Evolutionary conservation across 192 early-diverging fungal genomes (phyloP).

Genomic region (Coemansia sp.): DNA sequence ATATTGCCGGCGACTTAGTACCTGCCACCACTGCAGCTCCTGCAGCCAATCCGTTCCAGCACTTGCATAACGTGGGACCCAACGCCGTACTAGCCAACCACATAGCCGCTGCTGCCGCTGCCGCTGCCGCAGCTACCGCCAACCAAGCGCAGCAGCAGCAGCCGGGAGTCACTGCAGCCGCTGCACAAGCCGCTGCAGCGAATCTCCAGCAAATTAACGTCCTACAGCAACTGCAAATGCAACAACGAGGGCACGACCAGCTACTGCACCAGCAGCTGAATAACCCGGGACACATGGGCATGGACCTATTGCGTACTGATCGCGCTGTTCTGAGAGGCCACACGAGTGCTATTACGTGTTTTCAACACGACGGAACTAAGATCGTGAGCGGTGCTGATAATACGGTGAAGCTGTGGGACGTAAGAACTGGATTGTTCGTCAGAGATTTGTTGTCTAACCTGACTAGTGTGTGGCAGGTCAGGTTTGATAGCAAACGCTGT

Average conservation of each 20-base stretch:
- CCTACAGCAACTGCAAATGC: constrained; percentile 48
- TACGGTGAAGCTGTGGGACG: constrained; percentile 96
- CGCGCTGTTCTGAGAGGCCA: constrained; percentile 66
- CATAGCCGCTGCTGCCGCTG: constrained; percentile 21
- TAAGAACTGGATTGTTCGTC: constrained; percentile 79
- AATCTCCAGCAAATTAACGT: constrained; percentile 47
- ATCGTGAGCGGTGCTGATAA: constrained; percentile 94
- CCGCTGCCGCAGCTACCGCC: constrained; percentile 25
- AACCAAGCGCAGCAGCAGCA: constrained; percentile 39
- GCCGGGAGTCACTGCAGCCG: constrained; percentile 16
- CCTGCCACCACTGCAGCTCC: constrained; percentile 1
- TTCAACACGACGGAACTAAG: constrained; percentile 93
- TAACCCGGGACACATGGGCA: neutral
- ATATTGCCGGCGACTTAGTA: constrained; percentile 37
- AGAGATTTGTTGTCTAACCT: constrained; percentile 83
- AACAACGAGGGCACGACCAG: constrained; percentile 54
- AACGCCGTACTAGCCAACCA: constrained; percentile 26
- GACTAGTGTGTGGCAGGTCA: constrained; percentile 90
- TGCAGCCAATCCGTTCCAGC: neutral
- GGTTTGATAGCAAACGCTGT: constrained; percentile 86
- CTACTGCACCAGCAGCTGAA: constrained; percentile 37
- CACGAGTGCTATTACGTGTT: constrained; percentile 89
- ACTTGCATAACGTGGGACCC: neutral
- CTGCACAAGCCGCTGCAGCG: constrained; percentile 21
- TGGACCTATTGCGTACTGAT: constrained; percentile 59